Conservation (phyloP, 2,329 filamentous ascomycete species). For the Botryotinia calthae region DNA sequence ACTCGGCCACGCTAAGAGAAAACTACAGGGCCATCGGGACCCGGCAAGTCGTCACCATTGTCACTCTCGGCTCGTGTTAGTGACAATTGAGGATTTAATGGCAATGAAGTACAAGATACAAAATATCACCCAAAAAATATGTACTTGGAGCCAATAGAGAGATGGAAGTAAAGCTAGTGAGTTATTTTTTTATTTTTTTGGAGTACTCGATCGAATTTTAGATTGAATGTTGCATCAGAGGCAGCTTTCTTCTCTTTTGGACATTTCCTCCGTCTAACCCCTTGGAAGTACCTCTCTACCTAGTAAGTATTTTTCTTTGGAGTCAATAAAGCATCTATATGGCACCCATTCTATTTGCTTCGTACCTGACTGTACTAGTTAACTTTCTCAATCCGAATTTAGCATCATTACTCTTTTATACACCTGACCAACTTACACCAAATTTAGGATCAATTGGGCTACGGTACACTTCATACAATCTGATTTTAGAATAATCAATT, state of each 20-base stretch:
- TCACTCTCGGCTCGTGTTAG: constrained; percentile 9
- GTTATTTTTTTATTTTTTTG: background rate
- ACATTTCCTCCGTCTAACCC: background rate
- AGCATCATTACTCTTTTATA: background rate
- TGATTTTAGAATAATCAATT: constrained; percentile 4
- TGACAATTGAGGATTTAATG: background rate
- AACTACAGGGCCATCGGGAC: constrained; percentile 8
- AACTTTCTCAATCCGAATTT: background rate
- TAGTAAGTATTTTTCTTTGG: background rate
- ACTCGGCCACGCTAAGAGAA: constrained; percentile 7
- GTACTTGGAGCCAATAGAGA: background rate
- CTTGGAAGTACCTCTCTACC: background rate
- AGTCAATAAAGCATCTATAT: background rate
- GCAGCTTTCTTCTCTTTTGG: background rate
- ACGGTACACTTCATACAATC: background rate
- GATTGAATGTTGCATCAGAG: background rate
- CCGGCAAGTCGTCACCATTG: constrained; percentile 12
- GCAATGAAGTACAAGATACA: background rate
- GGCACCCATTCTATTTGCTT: background rate
- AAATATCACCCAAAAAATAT: background rate
- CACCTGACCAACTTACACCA: background rate
- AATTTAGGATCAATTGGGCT: background rate
- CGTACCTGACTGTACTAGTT: background rate
- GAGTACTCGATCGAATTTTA: background rate
- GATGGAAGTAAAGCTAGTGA: background rate